Evolutionary conservation across 2,329 filamentous ascomycete species (phyloP).

Genomic region (Pseudonectria buxi): DNA sequence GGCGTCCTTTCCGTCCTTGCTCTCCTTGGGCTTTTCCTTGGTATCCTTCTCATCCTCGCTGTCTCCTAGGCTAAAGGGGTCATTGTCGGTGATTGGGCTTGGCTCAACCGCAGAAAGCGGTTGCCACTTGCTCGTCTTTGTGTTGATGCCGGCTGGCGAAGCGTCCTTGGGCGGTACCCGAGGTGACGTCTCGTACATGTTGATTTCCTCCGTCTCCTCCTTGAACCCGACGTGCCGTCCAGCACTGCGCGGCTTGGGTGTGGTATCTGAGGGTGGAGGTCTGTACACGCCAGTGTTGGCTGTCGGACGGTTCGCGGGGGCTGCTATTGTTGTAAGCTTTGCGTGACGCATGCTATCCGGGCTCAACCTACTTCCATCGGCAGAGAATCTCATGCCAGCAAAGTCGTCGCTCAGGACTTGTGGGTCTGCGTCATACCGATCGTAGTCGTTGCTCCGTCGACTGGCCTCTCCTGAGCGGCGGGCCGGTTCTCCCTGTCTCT

Average conservation of each 20-base stretch:
- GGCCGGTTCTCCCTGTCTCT: constrained; percentile 23
- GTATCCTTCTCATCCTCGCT: constrained; percentile 82
- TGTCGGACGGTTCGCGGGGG: constrained; percentile 49
- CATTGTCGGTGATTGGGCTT: constrained; percentile 78
- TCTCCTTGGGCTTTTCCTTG: constrained; percentile 48
- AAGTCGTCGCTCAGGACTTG: constrained; percentile 89
- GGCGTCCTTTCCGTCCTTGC: constrained; percentile 38
- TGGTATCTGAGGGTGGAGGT: constrained; percentile 48
- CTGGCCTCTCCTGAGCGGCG: constrained; percentile 54
- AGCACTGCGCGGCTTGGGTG: constrained; percentile 39
- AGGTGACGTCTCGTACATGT: constrained; percentile 62
- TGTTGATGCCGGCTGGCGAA: constrained; percentile 33
- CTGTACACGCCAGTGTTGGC: constrained; percentile 80
- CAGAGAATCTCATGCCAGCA: constrained; percentile 57
- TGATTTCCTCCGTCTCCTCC: constrained; percentile 69
- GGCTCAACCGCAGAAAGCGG: constrained; percentile 78
- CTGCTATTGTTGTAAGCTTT: constrained; percentile 17
- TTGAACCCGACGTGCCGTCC: constrained; percentile 52
- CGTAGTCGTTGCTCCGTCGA: constrained; percentile 76
- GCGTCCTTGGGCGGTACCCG: constrained; percentile 46
- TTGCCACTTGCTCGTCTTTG: constrained; percentile 92
- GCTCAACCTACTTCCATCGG: constrained; percentile 52
- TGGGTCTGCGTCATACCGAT: constrained; percentile 91
- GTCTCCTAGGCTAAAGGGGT: constrained; percentile 93
- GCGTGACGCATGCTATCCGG: background rate